Evolutionary conservation across 495 filamentous ascomycete genomes (phyloP), one percentile per base, ranked within the genome.

Genomic region (Trichoderma orchidacearum): DNA sequence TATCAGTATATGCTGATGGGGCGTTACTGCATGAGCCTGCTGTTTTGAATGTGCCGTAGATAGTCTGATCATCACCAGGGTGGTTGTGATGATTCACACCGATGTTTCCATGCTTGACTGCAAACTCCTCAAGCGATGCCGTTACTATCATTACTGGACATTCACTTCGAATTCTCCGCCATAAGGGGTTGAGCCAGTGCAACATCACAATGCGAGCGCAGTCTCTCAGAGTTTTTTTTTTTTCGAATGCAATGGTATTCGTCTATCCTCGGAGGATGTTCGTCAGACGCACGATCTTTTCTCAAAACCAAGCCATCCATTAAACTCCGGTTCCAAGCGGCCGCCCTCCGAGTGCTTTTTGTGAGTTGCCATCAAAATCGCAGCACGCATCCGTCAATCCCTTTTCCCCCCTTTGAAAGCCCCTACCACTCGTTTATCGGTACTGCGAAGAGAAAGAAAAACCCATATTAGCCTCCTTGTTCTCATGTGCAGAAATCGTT

Each of bases 251-350:
- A 35, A 52, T 57, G 48, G 45, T 35, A 57, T 57, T 57, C 29
- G 48, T 57, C 56, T 57, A 57, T 57, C 56, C 41, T 50, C 41
- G 36, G 23, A 41, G 55, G 55, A 56, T 38, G 55, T 56, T 51
- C 41, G 35, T 51, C 23, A 57, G 48, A 52, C 29, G 55, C 55
- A 36, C 30, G 29, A 38, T 55, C 28, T 28, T 25, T 57, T 29
- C 56, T 50, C 23, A 51, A 57, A 31, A 52, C 45, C 23, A 30
- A 30, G 25, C 56, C 30, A 57, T 27, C 45, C 56, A 32, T 21
- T 25, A 35, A 57, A 57, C 56, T 57, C 53, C 53, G 51, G 51
- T 53, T 53, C 55, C 55, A 56, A 28, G 54, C 54, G 30, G 54
- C 34, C 54, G 32, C 34, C 54, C 32, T 56, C 55, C 55, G 38